Base-by-base conservation (phyloP, 805 yeast species). In the Tetrapisispora nanseiensis region DNA sequence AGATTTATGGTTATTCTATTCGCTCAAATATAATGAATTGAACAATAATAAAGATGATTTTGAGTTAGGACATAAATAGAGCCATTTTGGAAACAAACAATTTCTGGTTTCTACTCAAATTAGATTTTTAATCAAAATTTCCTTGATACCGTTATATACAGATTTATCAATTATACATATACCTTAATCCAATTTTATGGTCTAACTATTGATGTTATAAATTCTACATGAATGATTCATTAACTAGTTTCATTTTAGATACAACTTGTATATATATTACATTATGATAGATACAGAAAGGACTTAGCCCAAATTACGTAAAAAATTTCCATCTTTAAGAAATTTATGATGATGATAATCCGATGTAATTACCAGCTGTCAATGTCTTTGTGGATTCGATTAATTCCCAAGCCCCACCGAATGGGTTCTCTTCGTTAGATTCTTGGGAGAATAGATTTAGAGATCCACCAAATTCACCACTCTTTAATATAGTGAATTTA, bases 401-500 rank as follows among this genome's bases (percentile, higher is more conserved):
- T 2, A 43, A 45, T 2, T 42, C 49, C 71, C 71, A 67, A 6
- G 54, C 47, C 9, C 61, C 63, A 11, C 63, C 66, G 46, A 67
- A 67, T 41, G 71, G 71, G 51, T 67, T 65, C 39, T 62, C 61
- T 32, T 62, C 69, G 41, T 58, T 60, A 27, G 57, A 51, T 41
- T 62, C 61, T 48, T 65, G 68, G 26, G 56, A 50, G n/a, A 50
- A 40, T 38, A 79, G 59, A 24, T 66, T 58, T 31, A 73, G 57
- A 23, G 69, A 63, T 26, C 71, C 61, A 11, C 75, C 75, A 29
- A 69, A 59, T 8, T 72, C 72, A 15, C 24, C 43, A 19, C 43
- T 40, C 24, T 46, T 43, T n/a, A 49, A 46, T 39, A 75, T 59
- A 15, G 69, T 63, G 55, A 82, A 84, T 59, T 80, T 76, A 34